Evolutionary conservation across 1,139 yeast genomes (phyloP).

Genomic region (Candida smagusa): DNA sequence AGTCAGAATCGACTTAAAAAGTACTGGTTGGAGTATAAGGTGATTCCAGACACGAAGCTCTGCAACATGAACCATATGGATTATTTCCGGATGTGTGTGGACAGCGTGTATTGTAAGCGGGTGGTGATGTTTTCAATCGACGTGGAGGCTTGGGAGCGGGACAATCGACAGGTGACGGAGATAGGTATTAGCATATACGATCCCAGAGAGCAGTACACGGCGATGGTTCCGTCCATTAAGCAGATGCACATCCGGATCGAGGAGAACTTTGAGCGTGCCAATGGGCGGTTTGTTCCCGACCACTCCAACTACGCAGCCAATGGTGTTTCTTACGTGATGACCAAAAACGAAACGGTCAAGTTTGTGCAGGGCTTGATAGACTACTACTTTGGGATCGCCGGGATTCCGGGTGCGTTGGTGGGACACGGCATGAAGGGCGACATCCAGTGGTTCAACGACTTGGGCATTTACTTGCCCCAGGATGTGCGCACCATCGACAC

Average conservation of each 20-base stretch:
- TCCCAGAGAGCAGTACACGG: slow-evolving; percentile 43
- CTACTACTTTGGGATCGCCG: slow-evolving; percentile 29
- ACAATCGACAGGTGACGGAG: slow-evolving; percentile 51
- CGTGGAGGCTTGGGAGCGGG: slow-evolving; percentile 62
- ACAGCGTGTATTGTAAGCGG: slow-evolving; percentile 26
- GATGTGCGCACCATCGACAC: slow-evolving; percentile 48
- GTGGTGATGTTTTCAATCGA: slow-evolving; percentile 54
- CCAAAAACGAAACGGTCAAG: slow-evolving; percentile 28
- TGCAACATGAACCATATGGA: slow-evolving; percentile 12
- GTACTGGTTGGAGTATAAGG: slow-evolving; percentile 3
- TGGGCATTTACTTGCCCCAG: slow-evolving; percentile 48
- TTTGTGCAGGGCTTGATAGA: slow-evolving; percentile 44
- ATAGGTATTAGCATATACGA: slow-evolving; percentile 68
- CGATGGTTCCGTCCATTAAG: slow-evolving; percentile 42
- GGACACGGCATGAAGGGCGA: slow-evolving; percentile 74
- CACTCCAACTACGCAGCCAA: slow-evolving; percentile 55
- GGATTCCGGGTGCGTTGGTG: slow-evolving; percentile 40
- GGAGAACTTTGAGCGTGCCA: slow-evolving; percentile 46
- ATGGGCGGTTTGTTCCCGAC: slow-evolving; percentile 63
- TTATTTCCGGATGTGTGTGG: slow-evolving; percentile 23
- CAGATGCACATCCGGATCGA: slow-evolving; percentile 56
- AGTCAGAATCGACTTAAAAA: background rate
- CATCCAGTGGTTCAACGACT: slow-evolving; percentile 44
- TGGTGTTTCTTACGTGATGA: slow-evolving; percentile 49
- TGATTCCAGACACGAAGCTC: slow-evolving; percentile 16